These are phyloP conservation scores for Picea sitchensis DNA, from an alignment of 75 land plant genomes.

Conservation along the genomic window DNA sequence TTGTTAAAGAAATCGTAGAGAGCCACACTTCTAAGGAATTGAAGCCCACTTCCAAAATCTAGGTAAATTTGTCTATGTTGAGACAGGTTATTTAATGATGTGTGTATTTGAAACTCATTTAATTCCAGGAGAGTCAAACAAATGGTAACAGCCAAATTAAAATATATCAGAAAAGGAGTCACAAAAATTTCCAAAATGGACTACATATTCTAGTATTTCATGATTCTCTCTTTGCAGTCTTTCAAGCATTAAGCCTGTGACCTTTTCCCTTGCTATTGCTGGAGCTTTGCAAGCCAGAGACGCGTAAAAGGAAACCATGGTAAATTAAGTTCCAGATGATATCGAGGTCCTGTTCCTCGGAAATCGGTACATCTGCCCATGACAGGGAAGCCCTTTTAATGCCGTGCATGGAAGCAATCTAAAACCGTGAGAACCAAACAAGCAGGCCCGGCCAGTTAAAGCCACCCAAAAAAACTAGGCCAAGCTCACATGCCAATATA, in stretches of 20 bases:
- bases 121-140: neutral
- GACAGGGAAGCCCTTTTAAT: too few relatives aligned
- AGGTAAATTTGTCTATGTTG: too few relatives aligned
- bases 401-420: too few relatives aligned
- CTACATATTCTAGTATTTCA: neutral
- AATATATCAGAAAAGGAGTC: neutral
- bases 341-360: neutral
- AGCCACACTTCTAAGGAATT: too few relatives aligned
- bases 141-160: neutral
- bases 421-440: too few relatives aligned
- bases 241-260: neutral
- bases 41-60: too few relatives aligned
- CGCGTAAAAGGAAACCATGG: neutral
- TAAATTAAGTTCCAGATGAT: neutral
- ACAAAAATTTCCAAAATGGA: neutral
- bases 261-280: neutral
- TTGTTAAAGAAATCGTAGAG: too few relatives aligned
- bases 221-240: neutral
- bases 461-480: neutral
- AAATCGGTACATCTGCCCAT: neutral
- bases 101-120: neutral
- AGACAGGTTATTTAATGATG: neutral
- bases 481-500: conserved; percentile 6
- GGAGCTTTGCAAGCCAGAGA: neutral
- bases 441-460: neutral